These are phyloP conservation scores for Solanum chacoense DNA, from an alignment of 305 asterid genomes.

Conservation along the genomic window DNA sequence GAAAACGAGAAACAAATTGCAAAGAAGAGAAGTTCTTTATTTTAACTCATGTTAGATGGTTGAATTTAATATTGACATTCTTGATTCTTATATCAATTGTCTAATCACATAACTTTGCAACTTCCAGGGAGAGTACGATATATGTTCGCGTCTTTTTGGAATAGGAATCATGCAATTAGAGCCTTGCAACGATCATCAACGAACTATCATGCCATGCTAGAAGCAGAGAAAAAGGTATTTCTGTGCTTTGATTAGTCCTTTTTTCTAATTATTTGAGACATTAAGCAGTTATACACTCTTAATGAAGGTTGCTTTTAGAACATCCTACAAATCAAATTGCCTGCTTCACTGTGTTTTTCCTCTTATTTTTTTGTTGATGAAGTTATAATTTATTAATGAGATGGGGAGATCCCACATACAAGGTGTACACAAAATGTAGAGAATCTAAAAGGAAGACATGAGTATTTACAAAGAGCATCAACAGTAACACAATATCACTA, in stretches of 20 bases:
- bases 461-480: background rate
- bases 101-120: slow-evolving; percentile 2
- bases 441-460: background rate
- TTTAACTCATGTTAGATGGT: background rate
- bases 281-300: background rate
- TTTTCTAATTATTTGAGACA: background rate
- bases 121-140: slow-evolving; percentile 86
- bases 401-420: background rate
- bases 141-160: slow-evolving; percentile 98
- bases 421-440: background rate
- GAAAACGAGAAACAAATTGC: background rate
- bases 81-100: background rate
- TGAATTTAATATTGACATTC: background rate
- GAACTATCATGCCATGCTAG: slow-evolving; percentile 50
- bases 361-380: background rate
- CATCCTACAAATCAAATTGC: background rate
- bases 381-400: background rate
- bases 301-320: background rate
- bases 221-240: slow-evolving; percentile 79
- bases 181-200: slow-evolving; percentile 60
- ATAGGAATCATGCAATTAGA: slow-evolving; percentile 70
- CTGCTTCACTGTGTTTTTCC: background rate
- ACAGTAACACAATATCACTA: background rate
- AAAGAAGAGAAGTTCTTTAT: background rate
- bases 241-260: slow-evolving; percentile 6